Base-by-base conservation (phyloP, 2,329 filamentous ascomycete species). In the Rugonectria rugulosa region DNA sequence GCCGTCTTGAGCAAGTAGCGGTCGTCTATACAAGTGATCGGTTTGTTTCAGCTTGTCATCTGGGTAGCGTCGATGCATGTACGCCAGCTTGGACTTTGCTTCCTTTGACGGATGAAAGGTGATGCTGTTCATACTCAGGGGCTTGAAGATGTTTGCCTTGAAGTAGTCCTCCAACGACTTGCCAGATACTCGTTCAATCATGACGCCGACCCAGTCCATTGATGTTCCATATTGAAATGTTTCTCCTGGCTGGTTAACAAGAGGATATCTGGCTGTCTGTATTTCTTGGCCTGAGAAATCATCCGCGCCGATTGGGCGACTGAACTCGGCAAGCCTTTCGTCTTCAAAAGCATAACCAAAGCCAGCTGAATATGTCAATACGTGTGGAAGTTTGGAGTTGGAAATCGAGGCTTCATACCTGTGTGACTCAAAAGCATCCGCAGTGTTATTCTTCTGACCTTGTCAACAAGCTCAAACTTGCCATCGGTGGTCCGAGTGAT, bases 211-310 rank as follows among this genome's bases (percentile, higher is more conserved):
- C 57, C 57, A 56, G 15, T 59, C 57, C 43, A 59, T 48, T 3
- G 47, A 53, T 9, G 17, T 53, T 7, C 57, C 53, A 38, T 59
- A 59, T 17, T 56, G 53, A n/a, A 53, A 59, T n/a, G 4, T 38
- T 12, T 48, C 53, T 4, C 57, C 48, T 11, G 57, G 57, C 19
- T 59, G 53, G 12, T 59, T 50, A 3, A 55, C 41, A 5, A 58
- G 56, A 1, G 51, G 50, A 1, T 24, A 23, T 10, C 17, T 43
- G 3, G 20, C 6, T 12, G 10, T 23, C 10, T 54, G 19, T 1
- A 20, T 32, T 10, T 3, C 5, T 21, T 47, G 37, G 2, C 43
- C 48, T 3, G 48, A 53, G 26, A 57, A 53, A 12, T 53, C 54
- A 15, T 57, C 54, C 2, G n/a, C 3, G 8, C 48, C 54, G 21